Base-by-base conservation (phyloP, 257 asterid genomes). In the Verbascum thapsus region DNA sequence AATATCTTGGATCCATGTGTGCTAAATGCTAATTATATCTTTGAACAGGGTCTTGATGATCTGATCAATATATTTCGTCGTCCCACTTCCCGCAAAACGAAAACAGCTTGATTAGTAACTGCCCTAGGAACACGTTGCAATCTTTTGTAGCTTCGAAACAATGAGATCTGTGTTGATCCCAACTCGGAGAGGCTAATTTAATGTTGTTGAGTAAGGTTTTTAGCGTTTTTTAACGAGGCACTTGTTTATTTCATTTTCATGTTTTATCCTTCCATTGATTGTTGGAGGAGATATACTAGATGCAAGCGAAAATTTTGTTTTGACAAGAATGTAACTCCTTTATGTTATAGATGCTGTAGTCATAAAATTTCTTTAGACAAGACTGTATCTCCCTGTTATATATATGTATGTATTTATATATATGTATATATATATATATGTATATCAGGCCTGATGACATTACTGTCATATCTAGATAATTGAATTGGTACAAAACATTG, bases 21-120 rank as follows among this genome's bases (percentile, higher is more conserved):
- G 32, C 32, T 26, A 26, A 2, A 5, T 26, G 32, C 32, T 26
- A 26, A 2, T 48, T 58, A 17, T 63, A 65, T 62, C 55, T 61
- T 32, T 66, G 45, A 38, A 66, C 95, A 91, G 98, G 98, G 96
- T 53, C 85, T 91, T 42, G 98, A 91, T 53, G 96, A 91, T 78
- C 86, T 91, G 32, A 91, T 91, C 80, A 83, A 87, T 61, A 73
- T 91, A 58, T 88, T 91, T 76, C 96, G 98, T 43, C 96, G 96
- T 0, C 98, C 96, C 58, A 78, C 95, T 44, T 86, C 94, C 19
- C 94, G 94, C 37, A 91, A 86, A 79, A 81, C 76, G 72, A 91
- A 91, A 80, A 22, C 95, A 49, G 77, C 78, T 58, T 88, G 68
- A 78, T 49, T 60, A 8, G 32, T 1, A 1, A 26, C 5, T 26